A percentile compares a stretch with the other conserved stretches of the same genome.
Conservation (phyloP, 768 basidiomycete genomes). For the Boletellus ananiceps region DNA sequence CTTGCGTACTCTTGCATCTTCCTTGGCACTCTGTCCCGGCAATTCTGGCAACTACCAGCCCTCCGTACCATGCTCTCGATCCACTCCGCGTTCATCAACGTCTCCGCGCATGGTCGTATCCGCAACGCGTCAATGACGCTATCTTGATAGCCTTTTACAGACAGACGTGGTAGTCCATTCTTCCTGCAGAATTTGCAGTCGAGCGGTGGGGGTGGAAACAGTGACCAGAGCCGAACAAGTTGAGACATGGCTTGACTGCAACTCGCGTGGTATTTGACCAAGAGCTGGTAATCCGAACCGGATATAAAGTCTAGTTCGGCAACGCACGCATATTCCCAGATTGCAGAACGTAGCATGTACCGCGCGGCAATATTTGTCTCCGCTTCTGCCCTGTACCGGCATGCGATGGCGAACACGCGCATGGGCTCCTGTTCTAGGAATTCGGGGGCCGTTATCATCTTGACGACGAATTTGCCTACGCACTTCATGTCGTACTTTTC, state of each 20-base stretch:
- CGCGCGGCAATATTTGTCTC: slow-evolving; percentile 36
- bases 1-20: slow-evolving; percentile 28
- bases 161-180: slow-evolving; percentile 31
- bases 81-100: slow-evolving; percentile 28
- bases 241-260: slow-evolving; percentile 34
- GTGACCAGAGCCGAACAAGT: slow-evolving; percentile 29
- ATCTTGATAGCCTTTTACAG: slow-evolving; percentile 31
- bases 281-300: slow-evolving; percentile 33
- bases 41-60: slow-evolving; percentile 28
- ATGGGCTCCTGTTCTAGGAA: slow-evolving; percentile 34
- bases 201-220: slow-evolving; percentile 28
- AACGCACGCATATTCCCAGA: slow-evolving; percentile 31
- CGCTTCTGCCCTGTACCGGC: slow-evolving; percentile 32
- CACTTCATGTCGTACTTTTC: slow-evolving; percentile 50
- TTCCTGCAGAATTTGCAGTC: slow-evolving; percentile 35
- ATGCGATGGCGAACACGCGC: slow-evolving; percentile 36
- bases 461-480: slow-evolving; percentile 34
- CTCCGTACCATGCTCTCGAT: slow-evolving; percentile 28
- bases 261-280: slow-evolving; percentile 33
- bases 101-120: slow-evolving; percentile 31
- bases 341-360: slow-evolving; percentile 34
- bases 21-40: slow-evolving; percentile 29
- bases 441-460: slow-evolving; percentile 28
- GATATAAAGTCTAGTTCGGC: slow-evolving; percentile 36
- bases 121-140: slow-evolving; percentile 31